Base-by-base conservation (phyloP, 106 monocot species). In the Dioscorea alata region DNA sequence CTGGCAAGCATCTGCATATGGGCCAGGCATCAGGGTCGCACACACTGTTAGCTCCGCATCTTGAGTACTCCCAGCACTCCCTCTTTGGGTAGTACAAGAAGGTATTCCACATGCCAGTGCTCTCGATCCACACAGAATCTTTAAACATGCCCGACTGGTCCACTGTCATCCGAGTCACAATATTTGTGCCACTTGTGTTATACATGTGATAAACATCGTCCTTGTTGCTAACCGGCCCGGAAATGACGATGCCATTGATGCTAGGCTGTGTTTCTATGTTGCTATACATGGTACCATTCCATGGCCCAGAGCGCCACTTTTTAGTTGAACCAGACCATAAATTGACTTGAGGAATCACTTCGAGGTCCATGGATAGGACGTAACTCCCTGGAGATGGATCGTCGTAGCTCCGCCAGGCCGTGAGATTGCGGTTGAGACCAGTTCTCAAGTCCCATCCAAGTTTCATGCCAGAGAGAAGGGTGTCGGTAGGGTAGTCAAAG, bases 331-430 rank as follows among this genome's bases (percentile, higher is more conserved):
- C 16, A 17, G 21, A 6, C 74, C 75, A 76, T 0, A 90, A 58
- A 16, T 64, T 74, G 33, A 78, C 35, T 63, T 86, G 81, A 2
- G 73, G 57, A 9, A 72, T 63, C 51, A 32, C 61, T 0, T 52
- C 32, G 20, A 79, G 74, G 18, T 83, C 83, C 12, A 79, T 62
- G 18, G 67, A 65, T 8, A 17, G 15, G 81, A 50, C 71, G 28
- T 73, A 84, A 54, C 73, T 63, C 24, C 90, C 86, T 21, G 75
- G 65, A 4, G 66, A 48, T 0, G 86, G 90, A 31, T 90, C 81
- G 34, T 42, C 71, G 6, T 23, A 31, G 73, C 64, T 81, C 28
- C 20, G 69, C 83, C 86, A 90, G 12, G 90, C 73, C 6, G 75
- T 86, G 31, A 86, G 49, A 13, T 71, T 20, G 53, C 65, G 61